Base-by-base conservation (phyloP, 139 green algal genomes). In the Chlamydomonas sphaeroides region DNA sequence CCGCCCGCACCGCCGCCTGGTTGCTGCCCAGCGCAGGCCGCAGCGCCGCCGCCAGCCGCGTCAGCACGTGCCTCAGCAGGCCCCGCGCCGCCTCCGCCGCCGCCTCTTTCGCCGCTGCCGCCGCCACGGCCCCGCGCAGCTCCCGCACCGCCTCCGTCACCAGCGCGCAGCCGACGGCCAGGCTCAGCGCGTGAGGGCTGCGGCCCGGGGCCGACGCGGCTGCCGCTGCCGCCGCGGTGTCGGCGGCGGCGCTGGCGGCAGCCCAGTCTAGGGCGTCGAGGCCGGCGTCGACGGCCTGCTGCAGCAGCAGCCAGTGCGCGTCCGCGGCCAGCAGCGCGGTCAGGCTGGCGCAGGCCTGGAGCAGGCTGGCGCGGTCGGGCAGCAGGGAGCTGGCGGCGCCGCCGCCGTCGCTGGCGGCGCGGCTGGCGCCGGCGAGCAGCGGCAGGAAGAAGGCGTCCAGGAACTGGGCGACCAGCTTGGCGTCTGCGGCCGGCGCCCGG, bases 401-500 rank as follows among this genome's bases (percentile, higher is more conserved):
- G n/a, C n/a, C n/a, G n/a, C n/a, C n/a, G n/a, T n/a, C n/a, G n/a
- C n/a, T n/a, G n/a, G n/a, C n/a, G n/a, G n/a, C n/a, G n/a, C n/a
- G n/a, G n/a, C n/a, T n/a, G n/a, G n/a, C n/a, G n/a, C n/a, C n/a
- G n/a, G n/a, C n/a, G 51, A 86, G 63, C 38, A 82, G 21, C 10
- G 81, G 81, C 63, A 86, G 33, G 53, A 86, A 82, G 63, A 86
- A 70, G 38, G 49, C 11, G 65, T 83, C 71, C 20, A 86, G 65
- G 38, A 78, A 86, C 71, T 86, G 81, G 32, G 67, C 45, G 30
- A 78, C 23, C 3, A 86, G 35, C 2, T 48, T 48, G 28, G 62
- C 14, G 25, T 67, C 77, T 84, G 77, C 36, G 21, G 42, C 30
- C 32, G 25, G 21, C 35, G 38, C n/a, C 11, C 17, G 38, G 38